phyloP scores from a whole-genome alignment of 1,284 basidiomycete species.

The Moniliophthora roreri region DNA sequence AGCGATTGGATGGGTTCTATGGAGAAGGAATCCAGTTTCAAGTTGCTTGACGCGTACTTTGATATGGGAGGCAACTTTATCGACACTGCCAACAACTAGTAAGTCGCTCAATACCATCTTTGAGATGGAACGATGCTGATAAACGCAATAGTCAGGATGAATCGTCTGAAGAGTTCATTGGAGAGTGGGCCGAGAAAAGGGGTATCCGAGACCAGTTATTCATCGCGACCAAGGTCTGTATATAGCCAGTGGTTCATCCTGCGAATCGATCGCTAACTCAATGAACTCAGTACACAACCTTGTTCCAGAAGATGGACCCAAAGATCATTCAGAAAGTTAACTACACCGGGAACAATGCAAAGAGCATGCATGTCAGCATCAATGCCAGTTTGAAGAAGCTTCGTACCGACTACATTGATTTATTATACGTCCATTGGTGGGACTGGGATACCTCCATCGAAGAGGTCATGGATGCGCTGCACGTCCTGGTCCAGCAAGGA shows the following conservation, averaged over 20 bases:
- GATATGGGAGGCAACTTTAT: constrained; percentile 54
- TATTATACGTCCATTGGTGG: constrained; percentile 57
- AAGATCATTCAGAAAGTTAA: constrained; percentile 33
- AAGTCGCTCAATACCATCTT: constrained; percentile 14
- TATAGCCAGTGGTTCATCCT: background rate
- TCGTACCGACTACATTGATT: constrained; percentile 53
- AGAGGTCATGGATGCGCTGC: constrained; percentile 54
- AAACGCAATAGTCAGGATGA: constrained; percentile 43
- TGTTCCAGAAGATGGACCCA: constrained; percentile 26
- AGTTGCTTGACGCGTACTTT: constrained; percentile 48
- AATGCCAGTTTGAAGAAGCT: constrained; percentile 53
- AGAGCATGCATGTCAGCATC: constrained; percentile 44
- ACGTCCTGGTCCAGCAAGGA: constrained; percentile 41
- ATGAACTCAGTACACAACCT: no score
- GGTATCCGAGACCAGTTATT: constrained; percentile 54
- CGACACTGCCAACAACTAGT: constrained; percentile 51
- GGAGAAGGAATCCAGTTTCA: constrained; percentile 34
- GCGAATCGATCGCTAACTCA: background rate
- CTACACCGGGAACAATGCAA: constrained; percentile 48
- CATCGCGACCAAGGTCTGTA: constrained; percentile 50
- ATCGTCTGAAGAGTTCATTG: constrained; percentile 50
- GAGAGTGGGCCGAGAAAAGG: constrained; percentile 53
- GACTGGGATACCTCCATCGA: constrained; percentile 52
- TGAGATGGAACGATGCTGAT: background rate
- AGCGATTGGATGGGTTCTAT: no score